A percentile compares a stretch with the other conserved stretches of the same genome.
These are phyloP conservation scores for Pythium sp. DNA, from an alignment of 352 stramenopile species.

Conservation along the genomic window DNA sequence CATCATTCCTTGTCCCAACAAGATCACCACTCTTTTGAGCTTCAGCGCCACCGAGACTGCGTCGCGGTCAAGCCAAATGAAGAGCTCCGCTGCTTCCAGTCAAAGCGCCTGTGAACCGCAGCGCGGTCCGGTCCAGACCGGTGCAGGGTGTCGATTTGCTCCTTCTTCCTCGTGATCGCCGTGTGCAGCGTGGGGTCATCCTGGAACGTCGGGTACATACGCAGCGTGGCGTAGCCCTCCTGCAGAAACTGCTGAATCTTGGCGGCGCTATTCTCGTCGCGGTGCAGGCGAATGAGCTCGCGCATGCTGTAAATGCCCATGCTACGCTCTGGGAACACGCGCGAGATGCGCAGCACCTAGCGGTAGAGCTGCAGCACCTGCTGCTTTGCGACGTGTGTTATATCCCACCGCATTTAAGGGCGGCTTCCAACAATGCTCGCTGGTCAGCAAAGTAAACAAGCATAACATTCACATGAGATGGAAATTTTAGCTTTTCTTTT, in stretches of 20 bases:
- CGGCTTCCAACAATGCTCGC: too few species aligned
- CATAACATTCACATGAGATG: too few species aligned
- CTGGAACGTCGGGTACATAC: conserved; percentile 57
- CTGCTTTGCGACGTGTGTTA: conserved; percentile 9
- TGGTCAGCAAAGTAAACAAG: too few species aligned
- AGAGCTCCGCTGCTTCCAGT: conserved; percentile 9
- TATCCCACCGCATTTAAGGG: too few species aligned
- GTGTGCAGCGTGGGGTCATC: conserved; percentile 38
- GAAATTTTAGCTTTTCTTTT: too few species aligned
- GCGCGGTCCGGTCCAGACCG: background rate
- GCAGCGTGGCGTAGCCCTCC: conserved; percentile 55
- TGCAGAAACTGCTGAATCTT: conserved; percentile 40
- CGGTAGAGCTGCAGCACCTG: conserved; percentile 67
- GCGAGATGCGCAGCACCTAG: conserved; percentile 45
- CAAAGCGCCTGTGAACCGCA: conserved; percentile 13
- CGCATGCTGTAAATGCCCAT: conserved; percentile 76
- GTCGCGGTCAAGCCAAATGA: background rate
- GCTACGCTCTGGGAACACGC: conserved; percentile 49
- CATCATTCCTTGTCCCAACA: too few species aligned
- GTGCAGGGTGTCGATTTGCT: background rate
- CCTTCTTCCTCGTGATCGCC: conserved; percentile 59
- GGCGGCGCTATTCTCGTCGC: conserved; percentile 36
- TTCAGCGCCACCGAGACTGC: background rate
- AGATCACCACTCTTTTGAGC: too few species aligned
- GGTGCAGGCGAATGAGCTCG: conserved; percentile 63